These are phyloP conservation scores for Diversispora epigaea DNA, from an alignment of 192 early-diverging fungal species.

Conservation along the genomic window DNA sequence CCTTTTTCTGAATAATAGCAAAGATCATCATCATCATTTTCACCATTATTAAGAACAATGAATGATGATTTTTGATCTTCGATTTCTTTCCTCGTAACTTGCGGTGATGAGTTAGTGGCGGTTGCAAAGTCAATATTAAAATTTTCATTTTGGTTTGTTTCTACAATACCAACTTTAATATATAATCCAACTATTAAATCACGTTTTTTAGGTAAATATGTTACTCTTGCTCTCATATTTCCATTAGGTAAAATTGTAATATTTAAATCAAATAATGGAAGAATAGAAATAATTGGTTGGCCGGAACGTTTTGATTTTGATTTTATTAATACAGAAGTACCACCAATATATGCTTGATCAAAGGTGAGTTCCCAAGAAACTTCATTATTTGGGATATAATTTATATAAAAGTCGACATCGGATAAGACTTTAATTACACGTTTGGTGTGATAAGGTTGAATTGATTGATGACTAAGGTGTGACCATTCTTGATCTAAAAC, in stretches of 20 bases:
- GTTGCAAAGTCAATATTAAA: neutral
- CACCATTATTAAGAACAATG: neutral
- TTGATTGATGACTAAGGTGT: conserved; percentile 20
- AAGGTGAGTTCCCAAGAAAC: conserved; percentile 1
- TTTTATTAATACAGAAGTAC: conserved; percentile 9
- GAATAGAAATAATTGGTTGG: neutral
- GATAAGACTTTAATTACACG: neutral
- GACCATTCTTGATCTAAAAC: conserved; percentile 17
- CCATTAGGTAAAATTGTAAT: neutral
- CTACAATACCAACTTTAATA: neutral
- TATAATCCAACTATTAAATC: neutral
- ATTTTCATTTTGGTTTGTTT: neutral
- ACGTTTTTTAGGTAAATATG: conserved; percentile 4
- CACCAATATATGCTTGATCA: conserved; percentile 10
- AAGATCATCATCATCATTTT: neutral
- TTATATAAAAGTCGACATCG: neutral
- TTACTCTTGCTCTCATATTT: neutral
- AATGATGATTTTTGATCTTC: conserved; percentile 1
- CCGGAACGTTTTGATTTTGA: neutral
- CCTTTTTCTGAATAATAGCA: neutral
- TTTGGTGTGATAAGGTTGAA: conserved; percentile 5
- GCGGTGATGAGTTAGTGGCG: neutral
- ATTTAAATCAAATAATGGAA: conserved; percentile 15
- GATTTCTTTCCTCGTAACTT: neutral
- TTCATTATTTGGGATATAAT: neutral